Evolutionary conservation across 345 rosid species (phyloP).

Genomic region (Streptanthus diversifolius): DNA sequence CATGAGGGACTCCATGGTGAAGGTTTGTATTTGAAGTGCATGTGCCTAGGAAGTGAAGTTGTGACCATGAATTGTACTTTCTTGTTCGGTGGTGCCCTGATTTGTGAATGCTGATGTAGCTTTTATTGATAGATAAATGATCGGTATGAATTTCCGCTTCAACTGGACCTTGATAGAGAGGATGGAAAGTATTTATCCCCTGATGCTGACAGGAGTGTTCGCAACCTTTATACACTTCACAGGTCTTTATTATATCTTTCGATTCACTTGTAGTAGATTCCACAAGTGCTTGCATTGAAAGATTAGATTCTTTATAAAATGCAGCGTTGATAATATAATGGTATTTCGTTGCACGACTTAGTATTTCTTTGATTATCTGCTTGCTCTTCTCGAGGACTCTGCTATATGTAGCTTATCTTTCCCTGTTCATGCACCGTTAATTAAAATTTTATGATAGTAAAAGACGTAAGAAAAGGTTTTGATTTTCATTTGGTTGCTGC

Average conservation of each 20-base stretch:
- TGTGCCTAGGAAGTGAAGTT: constrained; percentile 11
- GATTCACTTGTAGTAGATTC: constrained; percentile 2
- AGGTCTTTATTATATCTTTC: constrained; percentile 41
- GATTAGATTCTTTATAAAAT: constrained; percentile 2
- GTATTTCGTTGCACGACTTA: background rate
- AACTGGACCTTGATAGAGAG: constrained; percentile 93
- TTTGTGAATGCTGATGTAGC: constrained; percentile 29
- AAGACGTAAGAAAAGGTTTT: constrained; percentile 1
- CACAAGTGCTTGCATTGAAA: constrained; percentile 2
- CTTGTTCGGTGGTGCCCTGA: constrained; percentile 17
- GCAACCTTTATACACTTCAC: constrained; percentile 88
- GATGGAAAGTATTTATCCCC: constrained; percentile 84
- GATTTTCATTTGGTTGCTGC: constrained; percentile 11
- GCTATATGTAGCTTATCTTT: constrained; percentile 3
- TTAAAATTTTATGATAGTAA: constrained; percentile 11
- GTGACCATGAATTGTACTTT: constrained; percentile 7
- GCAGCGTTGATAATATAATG: background rate
- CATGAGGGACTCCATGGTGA: constrained; percentile 90
- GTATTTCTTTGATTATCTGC: constrained; percentile 2
- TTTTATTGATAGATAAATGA: constrained; percentile 74
- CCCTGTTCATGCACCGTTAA: constrained; percentile 1
- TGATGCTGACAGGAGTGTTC: constrained; percentile 85
- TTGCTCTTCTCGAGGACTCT: background rate
- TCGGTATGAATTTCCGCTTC: constrained; percentile 90
- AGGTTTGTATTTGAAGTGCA: constrained; percentile 52